phyloP scores from a whole-genome alignment of 768 basidiomycete species.

The Dioszegia hungarica region DNA sequence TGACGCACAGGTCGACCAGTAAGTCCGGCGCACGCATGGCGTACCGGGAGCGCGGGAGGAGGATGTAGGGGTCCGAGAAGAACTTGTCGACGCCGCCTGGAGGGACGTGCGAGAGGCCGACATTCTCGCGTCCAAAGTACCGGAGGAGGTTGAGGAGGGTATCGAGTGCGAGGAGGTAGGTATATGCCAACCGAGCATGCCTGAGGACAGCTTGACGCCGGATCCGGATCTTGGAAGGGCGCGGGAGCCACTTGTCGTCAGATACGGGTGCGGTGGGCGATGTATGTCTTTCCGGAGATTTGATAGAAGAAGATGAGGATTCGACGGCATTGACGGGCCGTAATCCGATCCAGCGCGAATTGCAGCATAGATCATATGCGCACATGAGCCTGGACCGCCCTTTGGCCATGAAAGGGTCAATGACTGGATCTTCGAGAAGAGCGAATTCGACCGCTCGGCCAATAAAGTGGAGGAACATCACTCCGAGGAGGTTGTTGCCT shows the following conservation, averaged over 20 bases:
- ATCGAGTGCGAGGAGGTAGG: conserved; percentile 26
- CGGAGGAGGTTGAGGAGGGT: conserved; percentile 22
- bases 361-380: conserved; percentile 25
- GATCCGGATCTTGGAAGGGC: conserved; percentile 15
- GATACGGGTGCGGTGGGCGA: not conserved
- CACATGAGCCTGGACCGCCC: conserved; percentile 12
- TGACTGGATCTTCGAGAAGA: conserved; percentile 18
- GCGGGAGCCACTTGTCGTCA: conserved; percentile 11
- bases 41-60: conserved; percentile 12
- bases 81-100: conserved; percentile 23
- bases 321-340: too few species aligned
- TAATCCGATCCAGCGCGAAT: conserved; percentile 33
- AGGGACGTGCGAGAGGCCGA: conserved; percentile 13
- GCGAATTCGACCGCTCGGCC: conserved; percentile 31
- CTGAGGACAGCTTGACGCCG: conserved; percentile 14
- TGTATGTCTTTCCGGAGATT: not conserved
- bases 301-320: too few species aligned
- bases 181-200: conserved; percentile 15
- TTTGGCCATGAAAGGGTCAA: conserved; percentile 24
- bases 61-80: conserved; percentile 10
- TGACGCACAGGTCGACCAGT: conserved; percentile 12
- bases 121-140: conserved; percentile 15
- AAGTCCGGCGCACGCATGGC: conserved; percentile 5
- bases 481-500: conserved; percentile 29
- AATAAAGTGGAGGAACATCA: conserved; percentile 22